These are phyloP conservation scores for Pyricularia sp. DNA, from an alignment of 2,329 filamentous ascomycete species.

Conservation along the genomic window DNA sequence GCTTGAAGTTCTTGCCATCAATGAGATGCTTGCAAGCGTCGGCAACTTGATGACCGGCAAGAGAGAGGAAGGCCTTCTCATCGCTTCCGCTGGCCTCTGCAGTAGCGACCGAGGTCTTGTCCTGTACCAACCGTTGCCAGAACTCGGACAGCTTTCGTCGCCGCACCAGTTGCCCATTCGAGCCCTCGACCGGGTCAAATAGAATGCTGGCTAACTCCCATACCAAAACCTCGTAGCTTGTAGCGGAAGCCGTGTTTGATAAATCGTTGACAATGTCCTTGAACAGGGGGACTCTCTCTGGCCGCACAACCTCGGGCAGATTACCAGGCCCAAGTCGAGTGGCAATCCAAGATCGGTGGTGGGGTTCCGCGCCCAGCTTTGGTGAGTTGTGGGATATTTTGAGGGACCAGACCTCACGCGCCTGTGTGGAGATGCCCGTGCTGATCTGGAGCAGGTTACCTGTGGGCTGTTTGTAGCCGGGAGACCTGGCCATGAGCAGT, in stretches of 20 bases:
- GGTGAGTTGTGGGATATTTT: background rate
- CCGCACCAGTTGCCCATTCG: constrained; percentile 29
- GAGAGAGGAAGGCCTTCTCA: constrained; percentile 72
- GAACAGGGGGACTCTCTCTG: background rate
- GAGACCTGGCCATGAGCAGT: background rate
- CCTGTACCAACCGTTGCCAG: constrained; percentile 57
- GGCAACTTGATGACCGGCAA: constrained; percentile 69
- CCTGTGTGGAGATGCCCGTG: background rate
- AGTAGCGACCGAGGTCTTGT: constrained; percentile 42
- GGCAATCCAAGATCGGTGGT: constrained; percentile 1
- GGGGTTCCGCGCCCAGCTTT: background rate
- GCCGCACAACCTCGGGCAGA: background rate
- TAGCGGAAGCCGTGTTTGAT: constrained; percentile 26
- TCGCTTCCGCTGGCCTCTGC: constrained; percentile 56
- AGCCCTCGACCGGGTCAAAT: constrained; percentile 58
- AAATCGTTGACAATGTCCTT: constrained; percentile 17
- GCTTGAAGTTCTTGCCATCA: constrained; percentile 59
- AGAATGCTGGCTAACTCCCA: constrained; percentile 85
- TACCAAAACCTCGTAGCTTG: constrained; percentile 59
- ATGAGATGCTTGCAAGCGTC: constrained; percentile 77
- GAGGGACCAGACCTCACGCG: constrained; percentile 2
- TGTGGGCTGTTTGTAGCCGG: background rate
- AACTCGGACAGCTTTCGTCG: constrained; percentile 60
- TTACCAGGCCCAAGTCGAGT: constrained; percentile 2
- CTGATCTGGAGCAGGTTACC: background rate